Evolutionary conservation across 768 basidiomycete species (phyloP), one percentile per base, ranked within the genome.

Genomic region (Nidula microcarpa): DNA sequence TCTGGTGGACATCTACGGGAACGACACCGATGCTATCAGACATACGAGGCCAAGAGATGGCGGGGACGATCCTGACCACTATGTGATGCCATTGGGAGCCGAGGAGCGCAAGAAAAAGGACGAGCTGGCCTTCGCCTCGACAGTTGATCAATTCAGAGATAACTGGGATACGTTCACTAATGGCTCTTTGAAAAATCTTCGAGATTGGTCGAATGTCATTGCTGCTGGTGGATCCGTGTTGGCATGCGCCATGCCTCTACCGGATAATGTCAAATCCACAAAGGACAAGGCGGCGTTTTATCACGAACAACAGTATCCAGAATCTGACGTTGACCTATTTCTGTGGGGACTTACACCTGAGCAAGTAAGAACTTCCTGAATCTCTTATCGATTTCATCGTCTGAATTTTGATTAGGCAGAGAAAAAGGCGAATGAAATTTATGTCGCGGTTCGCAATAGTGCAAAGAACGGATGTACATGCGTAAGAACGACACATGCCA

Each of bases 381-480:
- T 45, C 33, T 34, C 37, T 43, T 13, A 14, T 14, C 3, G 6
- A 18, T n/a, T 34, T n/a, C 48, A 36, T 44, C 32, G 14, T 51
- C 48, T 50, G 23, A 43, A 36, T 13, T 41, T 52, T 55, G 32
- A 14, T 10, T 54, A 78, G 78, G 85, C 84, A 0, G 83, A 86
- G 58, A 73, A 65, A 49, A 85, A 85, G 72, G 82, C 84, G 56
- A 66, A 74, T 48, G 54, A 66, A 33, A 84, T 86, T 33, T 86
- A 81, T 57, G 80, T 84, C 57, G 84, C 84, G 5, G 80, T 87
- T 18, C 71, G 83, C 17, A 82, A 85, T 60, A 81, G 82, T 8
- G 77, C 86, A 35, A 82, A 83, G 30, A 85, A 84, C 84, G 85
- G 85, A 61, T 80, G 83, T 13, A 85, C 83, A 32, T 85, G 82